phyloP scores from a whole-genome alignment of 345 rosid genomes.

The Syzygium oleosum region DNA sequence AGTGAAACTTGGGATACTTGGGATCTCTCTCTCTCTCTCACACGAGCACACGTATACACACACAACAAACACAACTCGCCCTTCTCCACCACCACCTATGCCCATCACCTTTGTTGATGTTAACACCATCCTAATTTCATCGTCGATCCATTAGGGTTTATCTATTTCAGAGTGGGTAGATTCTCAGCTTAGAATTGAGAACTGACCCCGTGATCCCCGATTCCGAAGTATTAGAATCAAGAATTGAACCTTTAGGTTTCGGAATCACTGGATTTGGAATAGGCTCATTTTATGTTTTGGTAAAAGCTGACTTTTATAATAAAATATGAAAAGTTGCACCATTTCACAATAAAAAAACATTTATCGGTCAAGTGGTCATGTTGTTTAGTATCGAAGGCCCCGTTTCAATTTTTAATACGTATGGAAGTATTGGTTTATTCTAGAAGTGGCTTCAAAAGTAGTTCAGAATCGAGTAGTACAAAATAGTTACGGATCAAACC shows the following conservation, averaged over 20 bases:
- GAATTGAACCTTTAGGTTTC: background rate
- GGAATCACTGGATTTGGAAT: background rate
- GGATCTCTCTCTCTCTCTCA: background rate
- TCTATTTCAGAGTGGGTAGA: background rate
- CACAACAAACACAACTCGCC: background rate
- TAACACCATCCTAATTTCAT: background rate
- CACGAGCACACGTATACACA: no score
- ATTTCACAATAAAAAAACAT: background rate
- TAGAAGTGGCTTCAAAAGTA: background rate
- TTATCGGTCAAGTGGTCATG: background rate
- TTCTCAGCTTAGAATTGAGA: background rate
- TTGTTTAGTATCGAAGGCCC: background rate
- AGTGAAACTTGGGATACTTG: background rate
- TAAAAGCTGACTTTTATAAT: background rate
- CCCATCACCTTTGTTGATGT: background rate
- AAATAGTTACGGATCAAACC: background rate
- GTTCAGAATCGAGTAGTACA: background rate
- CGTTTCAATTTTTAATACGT: background rate
- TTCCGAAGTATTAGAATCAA: fast-evolving
- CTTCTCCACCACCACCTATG: background rate
- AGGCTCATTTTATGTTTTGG: background rate
- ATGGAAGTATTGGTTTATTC: background rate
- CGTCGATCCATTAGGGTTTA: background rate
- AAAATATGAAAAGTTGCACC: background rate
- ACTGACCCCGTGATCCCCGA: fast-evolving